Base-by-base conservation (phyloP, 1,284 basidiomycete species). In the Gastroboletus turbinatus region DNA sequence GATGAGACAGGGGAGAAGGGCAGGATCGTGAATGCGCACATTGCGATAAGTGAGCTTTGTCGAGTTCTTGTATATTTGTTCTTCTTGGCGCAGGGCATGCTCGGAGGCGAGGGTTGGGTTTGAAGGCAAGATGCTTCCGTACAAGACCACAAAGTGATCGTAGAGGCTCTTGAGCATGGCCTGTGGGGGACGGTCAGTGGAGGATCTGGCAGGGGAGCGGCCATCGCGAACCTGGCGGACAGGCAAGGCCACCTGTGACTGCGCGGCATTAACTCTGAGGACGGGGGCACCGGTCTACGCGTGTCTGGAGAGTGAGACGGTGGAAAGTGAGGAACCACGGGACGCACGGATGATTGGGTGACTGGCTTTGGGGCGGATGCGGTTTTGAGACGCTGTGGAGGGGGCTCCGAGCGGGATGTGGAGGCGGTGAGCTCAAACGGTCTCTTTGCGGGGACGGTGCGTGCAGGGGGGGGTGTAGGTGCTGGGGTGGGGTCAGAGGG, bases 31-130 rank as follows among this genome's bases (percentile, higher is more conserved):
- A 30, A 38, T 40, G 53, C 80, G 63, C 69, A 90, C 88, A 75
- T 90, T 87, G 46, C 90, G 85, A 72, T 94, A 94, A 0, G 90
- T 91, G 39, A 82, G 65, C 69, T 90, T 92, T 52, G 76, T 86
- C 0, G 88, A 82, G 57, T 81, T 83, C 25, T 76, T 76, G 69
- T 92, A 91, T 2, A 92, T 79, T 56, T 92, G 86, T 36, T 84
- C 80, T 65, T 94, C 92, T 65, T 94, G 90, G 50, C 76, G 80
- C 11, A 92, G 77, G 2, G 92, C 84, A 72, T 94, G 88, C 50
- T 90, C 84, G 1, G 83, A 75, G 2, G 90, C 86, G 17, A 92
- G 68, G 25, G 76, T 75, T 0, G 87, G 83, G 56, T 84, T 76
- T 14, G 69, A 60, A 8, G 79, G 71, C 4, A 80, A 71, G 45